Base-by-base conservation (phyloP, 2,329 filamentous ascomycete species). In the Madurella fahalii region DNA sequence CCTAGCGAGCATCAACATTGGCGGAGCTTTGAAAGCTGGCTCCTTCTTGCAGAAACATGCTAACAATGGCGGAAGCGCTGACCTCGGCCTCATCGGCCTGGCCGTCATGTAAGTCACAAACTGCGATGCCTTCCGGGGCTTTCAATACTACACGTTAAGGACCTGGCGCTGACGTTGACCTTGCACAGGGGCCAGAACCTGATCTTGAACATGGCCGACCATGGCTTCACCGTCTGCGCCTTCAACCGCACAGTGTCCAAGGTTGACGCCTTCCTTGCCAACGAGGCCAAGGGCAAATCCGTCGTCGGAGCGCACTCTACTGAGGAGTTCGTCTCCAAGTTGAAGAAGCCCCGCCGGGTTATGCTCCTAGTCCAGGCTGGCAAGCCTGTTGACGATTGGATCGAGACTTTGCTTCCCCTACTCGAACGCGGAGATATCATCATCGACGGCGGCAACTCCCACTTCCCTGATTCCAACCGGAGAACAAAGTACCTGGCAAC, bases 341-440 rank as follows among this genome's bases (percentile, higher is more conserved):
- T 99, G 74, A 97, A 97, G 90, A 90, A 83, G 69, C 94, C 94
- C 70, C 90, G 94, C 69, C 89, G 92, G 69, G 85, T 99, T 77
- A 99, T 99, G 94, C 85, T 99, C 70, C 88, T 99, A 66, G 94
- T 99, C 78, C 95, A 96, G 88, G 94, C 94, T 68, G 94, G 94
- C 71, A 89, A 94, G 82, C 87, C 94, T 61, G 94, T 99, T 66
- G 94, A 99, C 74, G 90, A 96, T 81, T 97, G 96, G 87, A 97
- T 99, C 70, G 91, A 96, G 83, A 86, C 86, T 66, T 87, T 99
- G 64, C 82, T 97, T 59, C 90, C 87, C 63, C 84, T 89, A 71
- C 80, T 93, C 63, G 86, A 91, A 73, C 72, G 83, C 69, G 92
- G 90, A 65, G 94, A 99, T 74, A 96, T 99, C 83, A 95, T 99